Evolutionary conservation across 2,329 filamentous ascomycete species (phyloP).

Genomic region (Neopestalotiopsis rosae): DNA sequence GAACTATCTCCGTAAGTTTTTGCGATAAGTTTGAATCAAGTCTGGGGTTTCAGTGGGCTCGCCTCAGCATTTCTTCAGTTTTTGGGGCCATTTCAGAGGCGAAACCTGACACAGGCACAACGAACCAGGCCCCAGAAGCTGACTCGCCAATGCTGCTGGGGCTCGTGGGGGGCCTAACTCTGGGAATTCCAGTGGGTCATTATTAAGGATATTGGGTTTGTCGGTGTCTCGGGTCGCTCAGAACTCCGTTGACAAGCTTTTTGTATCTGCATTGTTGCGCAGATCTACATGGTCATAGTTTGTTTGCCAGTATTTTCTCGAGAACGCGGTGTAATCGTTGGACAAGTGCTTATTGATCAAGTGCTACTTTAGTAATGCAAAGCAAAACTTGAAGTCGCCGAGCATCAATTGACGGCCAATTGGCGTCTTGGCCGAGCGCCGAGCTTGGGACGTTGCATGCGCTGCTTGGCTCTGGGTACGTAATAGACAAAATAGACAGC

Average conservation of each 20-base stretch:
- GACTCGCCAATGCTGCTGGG: not conserved
- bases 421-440: not conserved
- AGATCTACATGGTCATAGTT: not conserved
- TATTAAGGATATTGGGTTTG: not conserved
- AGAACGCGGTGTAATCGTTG: not conserved
- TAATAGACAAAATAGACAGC: constrained; percentile 4
- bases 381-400: not conserved
- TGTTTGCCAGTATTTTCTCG: not conserved
- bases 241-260: not conserved
- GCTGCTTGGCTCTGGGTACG: not conserved
- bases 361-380: not conserved
- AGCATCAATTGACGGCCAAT: not conserved
- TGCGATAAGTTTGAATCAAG: not conserved
- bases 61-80: not conserved
- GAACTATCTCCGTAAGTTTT: not conserved
- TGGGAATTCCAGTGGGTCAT: not conserved
- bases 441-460: not conserved
- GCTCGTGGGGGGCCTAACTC: not conserved
- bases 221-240: not conserved
- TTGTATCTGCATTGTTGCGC: not conserved
- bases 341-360: constrained; percentile 2
- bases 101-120: not conserved
- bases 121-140: not conserved
- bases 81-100: not conserved
- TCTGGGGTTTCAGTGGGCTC: constrained; percentile 1